phyloP scores from a whole-genome alignment of 371 early-diverging fungal species.

The Apophysomyces sp. region DNA sequence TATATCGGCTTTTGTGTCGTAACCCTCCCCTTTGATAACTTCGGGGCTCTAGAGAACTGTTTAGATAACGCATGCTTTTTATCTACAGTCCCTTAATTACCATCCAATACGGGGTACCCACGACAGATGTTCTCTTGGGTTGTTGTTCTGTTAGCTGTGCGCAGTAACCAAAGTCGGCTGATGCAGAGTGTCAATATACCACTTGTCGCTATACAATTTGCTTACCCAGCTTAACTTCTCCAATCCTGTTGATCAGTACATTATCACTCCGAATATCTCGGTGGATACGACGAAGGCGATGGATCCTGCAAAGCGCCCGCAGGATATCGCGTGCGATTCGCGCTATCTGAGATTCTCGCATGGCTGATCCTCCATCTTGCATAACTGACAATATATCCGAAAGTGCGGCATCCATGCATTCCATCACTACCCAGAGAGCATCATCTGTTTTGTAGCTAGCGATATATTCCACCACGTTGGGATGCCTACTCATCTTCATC shows the following conservation, averaged over 20 bases:
- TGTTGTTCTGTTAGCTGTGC: constrained; percentile 53
- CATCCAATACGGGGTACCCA: constrained; percentile 90
- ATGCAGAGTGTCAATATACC: neutral
- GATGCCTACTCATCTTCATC: constrained; percentile 63
- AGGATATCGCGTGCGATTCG: constrained; percentile 71
- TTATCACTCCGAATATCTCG: constrained; percentile 87
- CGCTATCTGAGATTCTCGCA: constrained; percentile 58
- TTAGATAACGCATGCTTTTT: neutral
- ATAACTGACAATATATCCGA: constrained; percentile 44
- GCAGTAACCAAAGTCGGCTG: constrained; percentile 69
- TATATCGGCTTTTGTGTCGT: constrained; percentile 76
- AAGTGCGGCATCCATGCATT: constrained; percentile 69
- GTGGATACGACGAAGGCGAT: constrained; percentile 85
- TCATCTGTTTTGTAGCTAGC: constrained; percentile 55
- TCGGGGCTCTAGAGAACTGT: constrained; percentile 67
- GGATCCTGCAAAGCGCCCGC: constrained; percentile 85
- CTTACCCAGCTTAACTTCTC: constrained; percentile 63
- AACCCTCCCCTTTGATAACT: constrained; percentile 69
- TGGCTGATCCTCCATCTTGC: neutral
- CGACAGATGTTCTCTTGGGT: constrained; percentile 58
- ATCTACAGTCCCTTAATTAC: neutral
- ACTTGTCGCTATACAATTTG: neutral
- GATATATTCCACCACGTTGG: constrained; percentile 64
- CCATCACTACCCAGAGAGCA: constrained; percentile 66
- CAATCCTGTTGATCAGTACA: constrained; percentile 59